Conservation (phyloP, 2,329 filamentous ascomycete genomes). For the Talaromyces marneffei region DNA sequence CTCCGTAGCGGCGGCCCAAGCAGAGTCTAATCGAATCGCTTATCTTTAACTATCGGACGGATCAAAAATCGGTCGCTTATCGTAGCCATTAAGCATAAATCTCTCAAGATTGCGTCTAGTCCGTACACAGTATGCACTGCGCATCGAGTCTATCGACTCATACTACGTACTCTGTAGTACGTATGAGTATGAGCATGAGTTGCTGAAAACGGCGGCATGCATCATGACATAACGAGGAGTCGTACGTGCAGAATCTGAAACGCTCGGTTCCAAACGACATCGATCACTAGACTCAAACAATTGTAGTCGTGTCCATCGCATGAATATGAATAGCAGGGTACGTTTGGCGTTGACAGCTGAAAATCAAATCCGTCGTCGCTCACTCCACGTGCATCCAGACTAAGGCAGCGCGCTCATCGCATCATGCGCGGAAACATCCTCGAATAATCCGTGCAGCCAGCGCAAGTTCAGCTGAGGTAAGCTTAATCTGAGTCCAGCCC, state of each 20-base stretch:
- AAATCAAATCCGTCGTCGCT: not conserved
- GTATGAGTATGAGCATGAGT: no score
- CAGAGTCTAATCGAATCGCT: not conserved
- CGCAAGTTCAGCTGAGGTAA: not conserved
- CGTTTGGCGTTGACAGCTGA: not conserved
- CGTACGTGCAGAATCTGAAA: not conserved
- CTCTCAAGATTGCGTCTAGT: no score
- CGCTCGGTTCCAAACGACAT: not conserved
- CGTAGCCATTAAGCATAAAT: not conserved
- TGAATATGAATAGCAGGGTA: no score
- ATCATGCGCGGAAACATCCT: not conserved
- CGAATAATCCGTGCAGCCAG: not conserved
- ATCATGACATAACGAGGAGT: not conserved
- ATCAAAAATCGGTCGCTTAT: not conserved
- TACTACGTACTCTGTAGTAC: no score
- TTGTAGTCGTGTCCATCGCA: not conserved
- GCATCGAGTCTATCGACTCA: no score
- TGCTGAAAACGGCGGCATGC: not conserved
- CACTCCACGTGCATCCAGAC: not conserved
- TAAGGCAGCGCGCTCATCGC: not conserved
- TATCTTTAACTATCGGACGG: no score
- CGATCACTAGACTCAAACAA: not conserved
- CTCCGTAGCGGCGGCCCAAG: not conserved
- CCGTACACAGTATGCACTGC: no score
- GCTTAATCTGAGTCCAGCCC: constrained; percentile 2